phyloP scores from a whole-genome alignment of 1,284 basidiomycete species.

The Ceratobasidium sp. region DNA sequence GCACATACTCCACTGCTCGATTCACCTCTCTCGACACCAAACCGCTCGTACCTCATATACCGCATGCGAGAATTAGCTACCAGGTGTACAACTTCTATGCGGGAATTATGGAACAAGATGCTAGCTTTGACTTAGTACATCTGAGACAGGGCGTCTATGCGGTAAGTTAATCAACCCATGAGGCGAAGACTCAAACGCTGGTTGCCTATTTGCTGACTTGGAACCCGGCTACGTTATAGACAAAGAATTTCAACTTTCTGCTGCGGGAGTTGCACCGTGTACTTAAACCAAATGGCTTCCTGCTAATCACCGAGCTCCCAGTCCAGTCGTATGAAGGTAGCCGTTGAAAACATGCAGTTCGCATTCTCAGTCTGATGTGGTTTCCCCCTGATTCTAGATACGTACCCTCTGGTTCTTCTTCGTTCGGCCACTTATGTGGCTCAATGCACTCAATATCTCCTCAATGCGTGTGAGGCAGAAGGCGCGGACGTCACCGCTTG shows the following conservation, averaged over 20 bases:
- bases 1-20: not conserved
- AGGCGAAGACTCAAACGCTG: too few species aligned
- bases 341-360: not conserved
- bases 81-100: slow-evolving; percentile 37
- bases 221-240: not conserved
- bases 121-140: slow-evolving; percentile 36
- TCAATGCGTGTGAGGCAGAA: not conserved
- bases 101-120: slow-evolving; percentile 13
- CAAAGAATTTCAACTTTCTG: not conserved
- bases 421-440: not conserved
- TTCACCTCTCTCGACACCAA: slow-evolving; percentile 31
- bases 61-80: slow-evolving; percentile 23
- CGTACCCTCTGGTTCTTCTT: not conserved
- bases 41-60: slow-evolving; percentile 3
- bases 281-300: slow-evolving; percentile 6
- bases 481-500: slow-evolving; percentile 3
- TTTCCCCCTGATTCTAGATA: not conserved
- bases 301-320: not conserved
- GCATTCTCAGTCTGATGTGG: too few species aligned
- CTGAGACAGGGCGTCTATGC: slow-evolving; percentile 13
- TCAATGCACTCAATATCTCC: not conserved
- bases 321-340: not conserved
- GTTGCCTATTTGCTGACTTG: not conserved
- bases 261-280: slow-evolving; percentile 9
- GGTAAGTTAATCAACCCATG: not conserved